phyloP scores from a whole-genome alignment of 1,284 basidiomycete species.

The Golubevia sp. region DNA sequence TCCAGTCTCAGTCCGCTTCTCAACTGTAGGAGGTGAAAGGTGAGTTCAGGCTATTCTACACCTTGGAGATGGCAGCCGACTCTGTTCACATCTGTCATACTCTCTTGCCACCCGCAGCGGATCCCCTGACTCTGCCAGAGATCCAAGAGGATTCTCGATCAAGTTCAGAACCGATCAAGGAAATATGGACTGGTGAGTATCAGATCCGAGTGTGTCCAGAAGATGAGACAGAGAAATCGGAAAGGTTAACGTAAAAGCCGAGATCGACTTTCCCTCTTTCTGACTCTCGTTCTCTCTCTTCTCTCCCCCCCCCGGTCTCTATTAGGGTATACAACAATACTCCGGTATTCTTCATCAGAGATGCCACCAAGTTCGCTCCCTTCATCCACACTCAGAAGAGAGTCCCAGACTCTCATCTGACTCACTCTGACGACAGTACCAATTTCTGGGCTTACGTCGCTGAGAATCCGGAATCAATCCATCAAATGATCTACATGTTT shows the following conservation, averaged over 20 bases:
- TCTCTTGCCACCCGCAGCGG: conserved; percentile 5
- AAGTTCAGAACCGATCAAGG: conserved; percentile 37
- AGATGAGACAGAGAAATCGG: too few species aligned
- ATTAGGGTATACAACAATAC: conserved; percentile 14
- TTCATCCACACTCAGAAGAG: conserved; percentile 43
- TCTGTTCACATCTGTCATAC: too few species aligned
- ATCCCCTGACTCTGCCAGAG: conserved; percentile 26
- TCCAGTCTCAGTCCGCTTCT: conserved; percentile 33
- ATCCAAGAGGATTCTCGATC: conserved; percentile 40
- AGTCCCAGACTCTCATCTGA: conserved; percentile 16
- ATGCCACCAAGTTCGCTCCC: conserved; percentile 39
- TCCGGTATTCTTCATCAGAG: conserved; percentile 37
- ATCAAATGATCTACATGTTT: conserved; percentile 38
- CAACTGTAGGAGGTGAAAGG: conserved; percentile 13
- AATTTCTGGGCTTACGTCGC: conserved; percentile 37
- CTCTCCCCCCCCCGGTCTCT: conserved; percentile 5
- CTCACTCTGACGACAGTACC: conserved; percentile 24
- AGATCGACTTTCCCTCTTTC: too few species aligned
- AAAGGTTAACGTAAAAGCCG: too few species aligned
- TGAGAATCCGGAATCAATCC: conserved; percentile 25
- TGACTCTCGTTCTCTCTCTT: conserved; percentile 32
- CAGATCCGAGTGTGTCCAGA: too few species aligned
- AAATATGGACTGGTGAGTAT: conserved; percentile 30
- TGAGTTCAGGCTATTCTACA: too few species aligned
- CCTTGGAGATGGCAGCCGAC: too few species aligned